Evolutionary conservation across 306 rosid species (phyloP).

Genomic region (Medicago ruthenica): DNA sequence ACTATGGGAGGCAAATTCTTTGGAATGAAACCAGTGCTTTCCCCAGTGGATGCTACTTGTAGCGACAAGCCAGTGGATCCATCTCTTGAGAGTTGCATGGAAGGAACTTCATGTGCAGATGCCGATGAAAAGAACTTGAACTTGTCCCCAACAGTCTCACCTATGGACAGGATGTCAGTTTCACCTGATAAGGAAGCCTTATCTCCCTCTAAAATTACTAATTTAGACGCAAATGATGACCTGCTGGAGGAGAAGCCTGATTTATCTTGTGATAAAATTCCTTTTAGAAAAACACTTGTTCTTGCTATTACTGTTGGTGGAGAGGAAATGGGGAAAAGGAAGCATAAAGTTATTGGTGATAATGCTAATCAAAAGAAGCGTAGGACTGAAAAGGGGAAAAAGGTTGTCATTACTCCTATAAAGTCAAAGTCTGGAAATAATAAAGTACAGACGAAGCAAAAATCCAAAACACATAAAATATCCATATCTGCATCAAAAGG

Average conservation of each 20-base stretch:
- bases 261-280: conserved; percentile 52
- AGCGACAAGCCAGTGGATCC: conserved; percentile 58
- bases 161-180: conserved; percentile 51
- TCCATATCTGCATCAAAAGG: conserved; percentile 60
- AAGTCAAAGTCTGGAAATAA: conserved; percentile 59
- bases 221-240: conserved; percentile 56
- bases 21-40: conserved; percentile 54
- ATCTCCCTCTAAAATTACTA: conserved; percentile 56
- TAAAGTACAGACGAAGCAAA: conserved; percentile 69
- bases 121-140: conserved; percentile 57
- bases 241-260: conserved; percentile 56
- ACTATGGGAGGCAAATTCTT: conserved; percentile 55
- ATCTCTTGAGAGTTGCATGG: conserved; percentile 55
- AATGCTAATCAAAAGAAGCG: conserved; percentile 65
- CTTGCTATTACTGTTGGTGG: conserved; percentile 66
- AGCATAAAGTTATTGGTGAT: conserved; percentile 53
- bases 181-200: conserved; percentile 61
- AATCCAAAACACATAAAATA: conserved; percentile 56
- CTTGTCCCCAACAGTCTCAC: conserved; percentile 49
- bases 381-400: conserved; percentile 73
- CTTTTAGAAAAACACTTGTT: conserved; percentile 64
- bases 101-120: conserved; percentile 58
- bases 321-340: conserved; percentile 70
- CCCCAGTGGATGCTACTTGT: conserved; percentile 58
- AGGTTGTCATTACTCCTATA: conserved; percentile 46